A percentile compares a stretch with the other conserved stretches of the same genome.
Conservation (phyloP, 2,329 filamentous ascomycete genomes). For the Graphiopsis chlorocephala region DNA sequence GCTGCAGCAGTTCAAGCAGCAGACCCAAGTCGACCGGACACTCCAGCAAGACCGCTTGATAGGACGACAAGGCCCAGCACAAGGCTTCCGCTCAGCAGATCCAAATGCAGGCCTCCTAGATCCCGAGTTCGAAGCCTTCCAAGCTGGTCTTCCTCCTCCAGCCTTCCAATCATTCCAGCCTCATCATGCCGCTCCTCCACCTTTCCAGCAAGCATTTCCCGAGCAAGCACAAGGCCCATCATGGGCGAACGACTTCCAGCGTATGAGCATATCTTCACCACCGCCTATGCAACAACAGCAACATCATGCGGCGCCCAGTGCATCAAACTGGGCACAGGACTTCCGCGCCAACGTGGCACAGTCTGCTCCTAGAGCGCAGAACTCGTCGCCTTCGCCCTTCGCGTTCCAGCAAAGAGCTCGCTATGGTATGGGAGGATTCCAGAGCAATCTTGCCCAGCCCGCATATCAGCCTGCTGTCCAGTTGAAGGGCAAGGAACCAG, state of each 20-base stretch:
- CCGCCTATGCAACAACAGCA: conserved; percentile 48
- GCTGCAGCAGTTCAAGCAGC: conserved; percentile 70
- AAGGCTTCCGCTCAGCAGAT: conserved; percentile 63
- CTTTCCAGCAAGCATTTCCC: conserved; percentile 5
- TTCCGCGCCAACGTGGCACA: conserved; percentile 50
- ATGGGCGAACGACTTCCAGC: conserved; percentile 52
- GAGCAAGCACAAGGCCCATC: conserved; percentile 31
- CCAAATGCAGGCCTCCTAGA: conserved; percentile 57
- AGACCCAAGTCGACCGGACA: conserved; percentile 65
- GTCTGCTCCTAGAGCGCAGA: conserved; percentile 27
- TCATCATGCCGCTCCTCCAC: conserved; percentile 25
- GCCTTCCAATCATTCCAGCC: conserved; percentile 37
- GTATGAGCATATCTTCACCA: conserved; percentile 42
- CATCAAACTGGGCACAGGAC: conserved; percentile 56
- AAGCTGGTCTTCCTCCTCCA: conserved; percentile 48
- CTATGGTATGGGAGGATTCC: conserved; percentile 29
- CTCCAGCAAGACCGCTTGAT: conserved; percentile 70
- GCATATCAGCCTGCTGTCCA: conserved; percentile 19
- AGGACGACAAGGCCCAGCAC: conserved; percentile 42
- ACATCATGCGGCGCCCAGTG: conserved; percentile 38
- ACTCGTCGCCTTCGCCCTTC: conserved; percentile 28
- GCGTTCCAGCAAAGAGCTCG: conserved; percentile 33
- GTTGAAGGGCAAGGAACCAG: conserved; percentile 33
- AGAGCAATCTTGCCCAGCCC: conserved; percentile 29
- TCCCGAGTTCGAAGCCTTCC: conserved; percentile 68